Conservation (phyloP, 495 filamentous ascomycete genomes). For the Aspergillus bertholletiae region DNA sequence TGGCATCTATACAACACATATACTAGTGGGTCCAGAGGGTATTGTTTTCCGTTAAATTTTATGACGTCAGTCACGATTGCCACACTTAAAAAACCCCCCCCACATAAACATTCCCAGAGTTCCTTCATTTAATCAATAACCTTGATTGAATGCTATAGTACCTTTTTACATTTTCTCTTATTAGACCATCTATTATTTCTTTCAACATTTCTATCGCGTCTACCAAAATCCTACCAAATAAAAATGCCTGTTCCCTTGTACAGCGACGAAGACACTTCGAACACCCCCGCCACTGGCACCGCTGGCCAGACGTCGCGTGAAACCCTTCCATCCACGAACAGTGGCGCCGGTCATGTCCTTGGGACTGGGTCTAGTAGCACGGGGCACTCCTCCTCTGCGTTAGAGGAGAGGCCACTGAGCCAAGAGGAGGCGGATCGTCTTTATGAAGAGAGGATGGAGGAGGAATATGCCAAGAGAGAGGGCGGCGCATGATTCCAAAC, state of each 20-base stretch:
- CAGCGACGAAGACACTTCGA: neutral
- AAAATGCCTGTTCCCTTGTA: neutral
- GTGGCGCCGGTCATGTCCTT: neutral
- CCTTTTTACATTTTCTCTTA: too few relatives aligned
- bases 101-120: too few relatives aligned
- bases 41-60: too few relatives aligned
- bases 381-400: neutral
- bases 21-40: too few relatives aligned
- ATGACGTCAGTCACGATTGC: too few relatives aligned
- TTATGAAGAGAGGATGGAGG: constrained; percentile 72
- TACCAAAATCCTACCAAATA: too few relatives aligned
- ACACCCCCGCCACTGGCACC: neutral
- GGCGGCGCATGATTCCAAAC: constrained; percentile 65
- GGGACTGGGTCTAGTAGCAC: neutral
- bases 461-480: constrained; percentile 76
- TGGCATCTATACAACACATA: too few relatives aligned
- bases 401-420: constrained; percentile 28
- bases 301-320: neutral
- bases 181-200: too few relatives aligned
- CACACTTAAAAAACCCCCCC: too few relatives aligned
- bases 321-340: neutral
- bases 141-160: too few relatives aligned
- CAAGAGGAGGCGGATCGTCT: constrained; percentile 55
- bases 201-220: too few relatives aligned
- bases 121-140: too few relatives aligned